Percentiles rank a stretch among this genome's conserved stretches.
Evolutionary conservation across 2,329 filamentous ascomycete species (phyloP).

Genomic region (Sporothrix globosa): DNA sequence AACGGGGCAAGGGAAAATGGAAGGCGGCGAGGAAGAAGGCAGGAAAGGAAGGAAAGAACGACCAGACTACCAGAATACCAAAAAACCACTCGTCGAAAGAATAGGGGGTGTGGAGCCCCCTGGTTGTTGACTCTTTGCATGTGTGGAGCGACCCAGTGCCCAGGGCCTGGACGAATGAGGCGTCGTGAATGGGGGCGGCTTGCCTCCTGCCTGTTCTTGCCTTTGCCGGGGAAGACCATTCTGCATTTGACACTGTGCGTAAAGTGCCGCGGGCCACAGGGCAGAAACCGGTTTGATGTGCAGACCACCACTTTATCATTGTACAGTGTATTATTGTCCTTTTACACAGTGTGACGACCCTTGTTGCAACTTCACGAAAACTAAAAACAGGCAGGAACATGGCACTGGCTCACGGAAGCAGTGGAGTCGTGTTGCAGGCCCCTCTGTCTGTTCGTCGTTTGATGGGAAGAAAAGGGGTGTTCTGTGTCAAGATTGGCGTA

Average conservation of each 20-base stretch:
- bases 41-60: constrained; percentile 7
- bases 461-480: not conserved
- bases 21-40: constrained; percentile 13
- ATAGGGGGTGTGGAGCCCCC: constrained; percentile 14
- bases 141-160: constrained; percentile 14
- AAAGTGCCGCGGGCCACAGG: not conserved
- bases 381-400: not conserved
- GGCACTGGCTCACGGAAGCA: constrained; percentile 15
- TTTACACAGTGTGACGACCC: not conserved
- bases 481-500: constrained; percentile 10
- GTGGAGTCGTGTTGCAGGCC: constrained; percentile 4
- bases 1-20: constrained; percentile 23
- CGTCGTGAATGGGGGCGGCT: not conserved
- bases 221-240: not conserved
- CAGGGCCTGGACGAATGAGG: constrained; percentile 19
- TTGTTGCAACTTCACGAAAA: not conserved
- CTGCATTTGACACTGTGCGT: not conserved
- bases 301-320: not conserved
- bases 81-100: constrained; percentile 7
- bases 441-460: not conserved
- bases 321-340: not conserved
- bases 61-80: not conserved
- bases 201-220: not conserved
- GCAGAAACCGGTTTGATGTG: constrained; percentile 12
- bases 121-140: not conserved